Conservation (phyloP, 306 rosid species). For the Casuarina equisetifolia region DNA sequence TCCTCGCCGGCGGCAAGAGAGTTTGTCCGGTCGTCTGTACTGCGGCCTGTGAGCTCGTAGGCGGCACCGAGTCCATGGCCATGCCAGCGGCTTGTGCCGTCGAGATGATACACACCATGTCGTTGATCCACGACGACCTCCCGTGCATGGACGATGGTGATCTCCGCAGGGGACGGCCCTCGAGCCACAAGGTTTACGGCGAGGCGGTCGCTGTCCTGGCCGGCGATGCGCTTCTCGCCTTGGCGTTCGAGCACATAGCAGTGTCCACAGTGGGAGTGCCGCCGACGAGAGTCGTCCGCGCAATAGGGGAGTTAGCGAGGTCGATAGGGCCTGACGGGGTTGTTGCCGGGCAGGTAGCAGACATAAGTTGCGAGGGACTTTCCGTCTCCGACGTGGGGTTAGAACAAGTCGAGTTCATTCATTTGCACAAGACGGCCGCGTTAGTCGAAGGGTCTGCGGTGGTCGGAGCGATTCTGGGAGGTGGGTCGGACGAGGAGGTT, state of each 20-base stretch:
- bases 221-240: conserved; percentile 68
- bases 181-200: conserved; percentile 71
- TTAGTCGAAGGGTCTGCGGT: conserved; percentile 64
- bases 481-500: conserved; percentile 50
- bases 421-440: conserved; percentile 68
- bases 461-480: conserved; percentile 66
- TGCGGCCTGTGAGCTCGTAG: conserved; percentile 73
- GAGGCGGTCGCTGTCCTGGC: conserved; percentile 73
- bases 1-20: conserved; percentile 76
- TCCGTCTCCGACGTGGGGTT: conserved; percentile 36
- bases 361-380: conserved; percentile 49
- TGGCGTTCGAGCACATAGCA: conserved; percentile 65
- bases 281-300: conserved; percentile 41
- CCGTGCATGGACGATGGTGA: conserved; percentile 86
- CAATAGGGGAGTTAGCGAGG: conserved; percentile 53
- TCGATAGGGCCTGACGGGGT: conserved; percentile 65
- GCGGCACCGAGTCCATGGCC: conserved; percentile 45
- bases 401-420: conserved; percentile 64
- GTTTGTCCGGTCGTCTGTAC: conserved; percentile 67
- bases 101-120: conserved; percentile 90
- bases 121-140: conserved; percentile 74
- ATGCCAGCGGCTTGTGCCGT: conserved; percentile 74
- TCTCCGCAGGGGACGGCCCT: conserved; percentile 74
- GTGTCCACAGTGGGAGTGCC: conserved; percentile 38
- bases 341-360: conserved; percentile 75